phyloP scores from a whole-genome alignment of 2,329 filamentous ascomycete species.

The Lasiodiplodia theobromae region DNA sequence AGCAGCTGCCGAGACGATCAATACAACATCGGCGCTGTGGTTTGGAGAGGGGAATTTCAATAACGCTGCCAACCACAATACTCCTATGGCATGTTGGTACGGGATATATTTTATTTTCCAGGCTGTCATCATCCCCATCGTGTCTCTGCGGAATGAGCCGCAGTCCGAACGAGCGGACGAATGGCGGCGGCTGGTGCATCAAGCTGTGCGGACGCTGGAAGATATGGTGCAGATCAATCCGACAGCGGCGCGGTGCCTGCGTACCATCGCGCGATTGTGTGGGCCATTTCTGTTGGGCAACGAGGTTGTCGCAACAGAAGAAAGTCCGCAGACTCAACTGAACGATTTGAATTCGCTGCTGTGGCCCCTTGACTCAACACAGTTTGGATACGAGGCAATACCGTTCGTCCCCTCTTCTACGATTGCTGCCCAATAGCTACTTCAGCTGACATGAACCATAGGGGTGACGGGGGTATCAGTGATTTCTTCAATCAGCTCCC shows the following conservation, averaged over 20 bases:
- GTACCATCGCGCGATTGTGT: slow-evolving; percentile 52
- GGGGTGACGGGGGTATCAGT: not conserved
- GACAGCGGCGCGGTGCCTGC: slow-evolving; percentile 51
- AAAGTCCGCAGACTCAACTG: slow-evolving; percentile 34
- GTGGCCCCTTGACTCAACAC: slow-evolving; percentile 32
- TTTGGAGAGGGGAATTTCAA: not conserved
- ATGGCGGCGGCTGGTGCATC: slow-evolving; percentile 53
- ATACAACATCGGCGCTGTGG: not conserved
- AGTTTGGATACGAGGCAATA: slow-evolving; percentile 2
- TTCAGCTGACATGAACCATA: not conserved
- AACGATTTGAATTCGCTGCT: slow-evolving; percentile 34
- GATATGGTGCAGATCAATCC: slow-evolving; percentile 50
- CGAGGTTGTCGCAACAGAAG: slow-evolving; percentile 30
- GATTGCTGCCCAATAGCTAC: not conserved
- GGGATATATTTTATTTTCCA: slow-evolving; percentile 54
- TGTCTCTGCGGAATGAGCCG: slow-evolving; percentile 56
- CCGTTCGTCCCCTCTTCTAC: not conserved
- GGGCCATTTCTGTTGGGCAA: slow-evolving; percentile 35
- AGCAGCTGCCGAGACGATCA: slow-evolving; percentile 14
- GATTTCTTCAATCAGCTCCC: slow-evolving; percentile 27
- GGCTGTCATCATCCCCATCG: slow-evolving; percentile 56
- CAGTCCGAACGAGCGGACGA: slow-evolving; percentile 44
- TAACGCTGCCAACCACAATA: not conserved
- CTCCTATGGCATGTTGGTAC: slow-evolving; percentile 28
- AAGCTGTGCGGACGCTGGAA: slow-evolving; percentile 48